A percentile compares a stretch with the other conserved stretches of the same genome.
phyloP scores from a whole-genome alignment of 352 stramenopile species.

The Phytophthora meadii region DNA sequence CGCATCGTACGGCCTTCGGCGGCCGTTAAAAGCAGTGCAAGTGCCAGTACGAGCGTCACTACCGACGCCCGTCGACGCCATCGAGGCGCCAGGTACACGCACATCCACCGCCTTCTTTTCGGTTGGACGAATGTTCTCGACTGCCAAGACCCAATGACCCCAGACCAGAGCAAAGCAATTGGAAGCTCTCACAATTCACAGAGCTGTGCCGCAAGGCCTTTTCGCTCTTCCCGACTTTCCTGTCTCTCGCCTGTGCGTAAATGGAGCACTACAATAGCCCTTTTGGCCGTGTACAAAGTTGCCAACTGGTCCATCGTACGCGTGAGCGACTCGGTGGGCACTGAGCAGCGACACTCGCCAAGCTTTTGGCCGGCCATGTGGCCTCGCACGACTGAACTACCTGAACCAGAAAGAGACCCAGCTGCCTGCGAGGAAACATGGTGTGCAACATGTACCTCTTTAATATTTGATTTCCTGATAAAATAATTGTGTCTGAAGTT shows the following conservation, averaged over 20 bases:
- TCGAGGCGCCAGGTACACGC: slow-evolving; percentile 36
- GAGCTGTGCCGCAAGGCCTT: slow-evolving; percentile 18
- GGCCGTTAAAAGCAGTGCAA: slow-evolving; percentile 15
- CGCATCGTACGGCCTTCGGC: slow-evolving; percentile 23
- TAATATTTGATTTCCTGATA: neutral
- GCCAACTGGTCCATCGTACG: slow-evolving; percentile 15
- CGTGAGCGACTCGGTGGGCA: slow-evolving; percentile 2
- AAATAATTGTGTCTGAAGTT: neutral
- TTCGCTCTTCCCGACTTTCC: slow-evolving; percentile 32
- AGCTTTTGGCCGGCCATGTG: slow-evolving; percentile 7
- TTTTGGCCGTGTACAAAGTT: slow-evolving; percentile 2
- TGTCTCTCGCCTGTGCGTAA: slow-evolving; percentile 33
- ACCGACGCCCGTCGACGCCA: slow-evolving; percentile 27
- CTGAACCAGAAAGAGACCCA: slow-evolving; percentile 17
- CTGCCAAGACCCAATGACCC: slow-evolving; percentile 22
- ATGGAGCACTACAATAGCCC: slow-evolving; percentile 1
- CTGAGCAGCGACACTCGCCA: slow-evolving; percentile 2
- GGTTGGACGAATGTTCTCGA: slow-evolving; percentile 26
- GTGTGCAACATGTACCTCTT: neutral
- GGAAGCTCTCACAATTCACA: slow-evolving; percentile 11
- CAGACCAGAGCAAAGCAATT: slow-evolving; percentile 28
- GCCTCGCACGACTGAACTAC: slow-evolving; percentile 19
- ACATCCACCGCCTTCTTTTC: slow-evolving; percentile 28
- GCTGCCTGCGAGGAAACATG: slow-evolving; percentile 14
- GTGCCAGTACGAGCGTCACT: slow-evolving; percentile 9